Evolutionary conservation across 768 basidiomycete species (phyloP).

Genomic region (Albatrellus ellisii): DNA sequence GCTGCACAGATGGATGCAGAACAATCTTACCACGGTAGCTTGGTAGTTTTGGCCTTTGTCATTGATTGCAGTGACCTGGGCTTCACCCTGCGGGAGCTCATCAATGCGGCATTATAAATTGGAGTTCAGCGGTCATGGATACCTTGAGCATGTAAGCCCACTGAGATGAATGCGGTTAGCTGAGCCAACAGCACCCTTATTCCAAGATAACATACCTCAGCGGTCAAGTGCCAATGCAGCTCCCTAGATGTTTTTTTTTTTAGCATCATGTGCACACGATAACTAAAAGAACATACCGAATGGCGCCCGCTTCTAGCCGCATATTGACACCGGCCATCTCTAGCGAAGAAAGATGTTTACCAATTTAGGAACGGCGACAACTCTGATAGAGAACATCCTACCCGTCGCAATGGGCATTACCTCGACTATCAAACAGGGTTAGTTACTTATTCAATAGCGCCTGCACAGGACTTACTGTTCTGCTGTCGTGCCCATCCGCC

Average conservation of each 20-base stretch:
- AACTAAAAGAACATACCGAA: slow-evolving; percentile 11
- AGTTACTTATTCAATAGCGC: neutral
- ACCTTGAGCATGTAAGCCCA: slow-evolving; percentile 24
- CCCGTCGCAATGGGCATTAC: slow-evolving; percentile 38
- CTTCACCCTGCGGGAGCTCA: slow-evolving; percentile 5
- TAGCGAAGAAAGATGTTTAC: too few species aligned
- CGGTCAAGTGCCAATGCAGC: slow-evolving; percentile 24
- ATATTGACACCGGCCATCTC: slow-evolving; percentile 22
- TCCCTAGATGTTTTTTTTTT: slow-evolving; percentile 12
- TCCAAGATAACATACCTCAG: slow-evolving; percentile 17
- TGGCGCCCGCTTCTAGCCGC: slow-evolving; percentile 20
- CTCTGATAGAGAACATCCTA: slow-evolving; percentile 10
- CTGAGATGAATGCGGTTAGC: slow-evolving; percentile 5
- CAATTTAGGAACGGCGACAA: neutral
- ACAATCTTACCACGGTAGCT: slow-evolving; percentile 7
- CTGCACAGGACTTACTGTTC: slow-evolving; percentile 24
- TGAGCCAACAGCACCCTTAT: neutral
- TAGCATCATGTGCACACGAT: neutral
- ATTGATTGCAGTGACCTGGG: slow-evolving; percentile 10
- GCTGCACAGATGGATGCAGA: neutral
- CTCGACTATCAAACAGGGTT: slow-evolving; percentile 21
- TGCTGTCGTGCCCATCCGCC: slow-evolving; percentile 51
- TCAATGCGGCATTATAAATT: neutral
- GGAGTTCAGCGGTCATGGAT: neutral
- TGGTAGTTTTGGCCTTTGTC: slow-evolving; percentile 9